These are phyloP conservation scores for Petunia hybrid DNA, from an alignment of 305 asterid species.

Conservation along the genomic window DNA sequence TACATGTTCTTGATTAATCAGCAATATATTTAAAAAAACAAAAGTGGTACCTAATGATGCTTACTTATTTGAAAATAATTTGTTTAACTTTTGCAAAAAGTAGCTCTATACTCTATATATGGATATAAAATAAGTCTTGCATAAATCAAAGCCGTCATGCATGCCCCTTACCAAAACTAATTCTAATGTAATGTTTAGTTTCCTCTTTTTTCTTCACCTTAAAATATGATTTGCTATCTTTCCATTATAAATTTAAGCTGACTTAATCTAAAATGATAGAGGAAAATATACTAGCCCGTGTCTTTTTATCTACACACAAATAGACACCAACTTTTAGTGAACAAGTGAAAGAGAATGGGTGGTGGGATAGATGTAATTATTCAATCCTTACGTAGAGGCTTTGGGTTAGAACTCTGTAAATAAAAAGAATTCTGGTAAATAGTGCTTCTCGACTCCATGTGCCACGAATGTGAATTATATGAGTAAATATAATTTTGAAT, in stretches of 20 bases:
- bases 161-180: background rate
- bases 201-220: background rate
- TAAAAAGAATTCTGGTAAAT: too few relatives aligned
- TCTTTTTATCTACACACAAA: too few relatives aligned
- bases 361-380: too few relatives aligned
- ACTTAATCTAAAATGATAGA: background rate
- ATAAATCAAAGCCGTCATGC: constrained; percentile 14
- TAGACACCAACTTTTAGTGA: background rate
- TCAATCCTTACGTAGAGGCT: too few relatives aligned
- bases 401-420: too few relatives aligned
- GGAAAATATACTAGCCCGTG: too few relatives aligned
- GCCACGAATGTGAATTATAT: too few relatives aligned
- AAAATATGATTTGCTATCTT: background rate
- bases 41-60: background rate
- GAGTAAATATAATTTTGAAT: too few relatives aligned
- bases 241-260: background rate
- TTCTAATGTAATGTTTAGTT: background rate
- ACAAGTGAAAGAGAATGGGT: too few relatives aligned
- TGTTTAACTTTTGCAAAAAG: constrained; percentile 15
- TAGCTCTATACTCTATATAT: background rate
- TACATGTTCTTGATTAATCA: constrained; percentile 5
- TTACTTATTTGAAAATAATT: constrained; percentile 18
- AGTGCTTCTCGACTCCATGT: too few relatives aligned
- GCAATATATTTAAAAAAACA: background rate
- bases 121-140: constrained; percentile 1